phyloP scores from a whole-genome alignment of 1,139 yeast species.

The Yamadazyma diospyri region DNA sequence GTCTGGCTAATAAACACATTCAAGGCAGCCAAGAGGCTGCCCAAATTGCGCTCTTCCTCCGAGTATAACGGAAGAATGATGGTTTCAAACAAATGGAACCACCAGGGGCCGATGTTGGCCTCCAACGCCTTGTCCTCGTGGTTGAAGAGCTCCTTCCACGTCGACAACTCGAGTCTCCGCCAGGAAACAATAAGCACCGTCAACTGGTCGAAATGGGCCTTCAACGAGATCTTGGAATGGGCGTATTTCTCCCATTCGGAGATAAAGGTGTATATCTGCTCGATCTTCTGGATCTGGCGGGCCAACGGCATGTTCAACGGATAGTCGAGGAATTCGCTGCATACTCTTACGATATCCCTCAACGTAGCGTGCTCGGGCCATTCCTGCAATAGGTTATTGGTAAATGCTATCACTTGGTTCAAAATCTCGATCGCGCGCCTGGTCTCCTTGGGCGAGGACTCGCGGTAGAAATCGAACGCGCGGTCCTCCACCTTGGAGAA shows the following conservation, averaged over 20 bases:
- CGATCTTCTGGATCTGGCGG: conserved; percentile 73
- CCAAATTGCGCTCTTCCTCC: conserved; percentile 21
- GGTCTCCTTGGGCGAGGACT: conserved; percentile 60
- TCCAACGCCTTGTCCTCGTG: conserved; percentile 59
- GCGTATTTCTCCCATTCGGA: conserved; percentile 96
- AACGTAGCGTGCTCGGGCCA: conserved; percentile 98
- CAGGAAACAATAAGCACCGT: conserved; percentile 77
- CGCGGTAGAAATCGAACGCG: conserved; percentile 63
- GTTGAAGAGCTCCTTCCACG: conserved; percentile 78
- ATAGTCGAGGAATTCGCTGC: conserved; percentile 61
- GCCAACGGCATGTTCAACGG: conserved; percentile 74
- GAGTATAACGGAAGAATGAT: conserved; percentile 48
- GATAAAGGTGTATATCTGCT: conserved; percentile 77
- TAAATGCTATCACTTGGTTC: conserved; percentile 44
- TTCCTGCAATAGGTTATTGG: conserved; percentile 49
- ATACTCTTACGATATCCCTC: conserved; percentile 61
- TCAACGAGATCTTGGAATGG: conserved; percentile 68
- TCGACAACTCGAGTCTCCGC: conserved; percentile 81
- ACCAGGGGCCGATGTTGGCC: conserved; percentile 69
- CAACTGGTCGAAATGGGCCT: conserved; percentile 50
- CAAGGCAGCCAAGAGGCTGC: conserved; percentile 61
- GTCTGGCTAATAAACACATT: conserved; percentile 75
- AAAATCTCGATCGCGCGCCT: conserved; percentile 54
- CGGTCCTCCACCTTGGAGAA: conserved; percentile 16
- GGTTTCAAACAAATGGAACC: conserved; percentile 86